Base-by-base conservation (phyloP, 805 yeast genomes). In the Kodamaea jinghongensis region DNA sequence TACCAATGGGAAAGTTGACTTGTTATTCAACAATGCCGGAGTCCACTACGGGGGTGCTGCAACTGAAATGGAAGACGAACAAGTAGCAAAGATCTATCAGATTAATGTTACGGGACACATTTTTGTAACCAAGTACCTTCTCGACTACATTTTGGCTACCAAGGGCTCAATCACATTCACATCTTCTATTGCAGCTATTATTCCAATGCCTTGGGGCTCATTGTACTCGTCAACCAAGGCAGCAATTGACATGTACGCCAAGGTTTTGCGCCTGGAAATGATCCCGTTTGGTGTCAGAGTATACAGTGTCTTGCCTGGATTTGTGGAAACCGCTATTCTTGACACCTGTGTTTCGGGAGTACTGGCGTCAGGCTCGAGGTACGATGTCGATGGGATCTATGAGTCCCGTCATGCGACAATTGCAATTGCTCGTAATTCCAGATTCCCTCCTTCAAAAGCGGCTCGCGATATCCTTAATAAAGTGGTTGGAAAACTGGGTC, bases 1-100 rank as follows among this genome's bases (percentile, higher is more conserved):
- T 17, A 59, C 61, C 20, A 63, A 56, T 7, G 71, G 69, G 1
- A 43, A 41, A 17, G 46, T 71, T 26, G 65, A 69, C 39, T 47
- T 67, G 5, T 52, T 71, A 22, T 70, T 61, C 52, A 63, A 70
- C 45, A 71, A 70, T 44, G 75, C 73, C 7, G 75, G 75, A 1
- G 51, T 60, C 31, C 45, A 49, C 27, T 33, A 28, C 31, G 61
- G 51, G 38, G 61, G 61, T 2, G 58, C 72, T 0, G 58, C 65
- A 8, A 46, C 58, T n/a, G 73, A 67, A 32, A 43, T 54, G 3
- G 53, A 55, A n/a, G 58, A 56, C 27, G 51, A 47, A 2, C 38
- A 46, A 6, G 25, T 64, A 6, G 48, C 51, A 27, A 34, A 44
- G 6, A 31, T 45, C 6, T 56, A 60, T 38, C 56, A 67, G 28